Base-by-base conservation (phyloP, 169 alveolate species). In the Hepatocystis sp. region DNA sequence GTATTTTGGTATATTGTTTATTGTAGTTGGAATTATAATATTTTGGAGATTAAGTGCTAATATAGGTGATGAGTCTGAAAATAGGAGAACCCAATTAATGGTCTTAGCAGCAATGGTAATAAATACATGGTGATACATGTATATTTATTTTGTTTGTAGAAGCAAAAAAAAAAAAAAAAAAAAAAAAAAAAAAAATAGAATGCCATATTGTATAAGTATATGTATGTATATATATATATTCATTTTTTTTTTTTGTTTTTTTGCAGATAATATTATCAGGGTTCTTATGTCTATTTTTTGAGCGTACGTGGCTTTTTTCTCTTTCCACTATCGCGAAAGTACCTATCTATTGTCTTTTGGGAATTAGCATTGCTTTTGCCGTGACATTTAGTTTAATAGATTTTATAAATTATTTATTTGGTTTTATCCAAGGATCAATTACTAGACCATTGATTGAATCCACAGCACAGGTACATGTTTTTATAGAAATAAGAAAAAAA, bases 301-400 rank as follows among this genome's bases (percentile, higher is more conserved):
- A 97, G 46, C 95, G 92, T 76, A 90, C 96, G 27, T 97, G 99
- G 99, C 95, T 96, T 53, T 88, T 93, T 27, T 93, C 93, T 4
- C 71, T 94, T 0, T 88, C 96, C 1, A 90, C 97, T 4, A 0
- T 91, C 10, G 17, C 85, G 15, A 93, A 97, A 92, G 96, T 97
- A 15, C 97, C 98, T 17, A 86, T 96, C 11, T 97, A 97, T 93
- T 94, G 98, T n/a, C 44, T 97, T 4, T 92, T 97, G 40, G 99
- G 99, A 52, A 94, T 97, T 10, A 95, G 99, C 17, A 95, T 97
- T 28, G 93, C 99, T 11, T 97, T 97, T 66, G 98, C 99, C 4
- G 92, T 96, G 40, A 96, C 97, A 32, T 97, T 97, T 84, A 92
- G 98, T 25, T 90, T 96, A 36, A 97, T 97, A 11, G 99, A 97